phyloP scores from a whole-genome alignment of 1,284 basidiomycete species.

The Megacollybia platyphylla region DNA sequence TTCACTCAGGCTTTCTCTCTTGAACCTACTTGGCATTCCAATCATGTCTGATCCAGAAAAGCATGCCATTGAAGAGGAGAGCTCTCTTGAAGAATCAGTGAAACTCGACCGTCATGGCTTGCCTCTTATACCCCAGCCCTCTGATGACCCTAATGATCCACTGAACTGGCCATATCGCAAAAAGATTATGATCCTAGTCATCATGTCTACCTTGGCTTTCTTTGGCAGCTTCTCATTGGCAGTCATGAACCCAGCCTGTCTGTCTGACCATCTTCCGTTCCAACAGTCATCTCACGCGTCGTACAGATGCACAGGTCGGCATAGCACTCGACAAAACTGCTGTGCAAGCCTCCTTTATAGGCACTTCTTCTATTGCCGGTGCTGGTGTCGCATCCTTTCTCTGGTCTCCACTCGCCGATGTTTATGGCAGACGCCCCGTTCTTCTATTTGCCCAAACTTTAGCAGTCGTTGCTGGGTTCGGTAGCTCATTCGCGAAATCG shows the following conservation, averaged over 20 bases:
- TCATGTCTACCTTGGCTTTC: constrained; percentile 7
- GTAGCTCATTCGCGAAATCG: constrained; percentile 7
- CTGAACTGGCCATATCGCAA: constrained; percentile 9
- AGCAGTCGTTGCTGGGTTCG: constrained; percentile 8
- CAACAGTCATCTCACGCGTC: neutral
- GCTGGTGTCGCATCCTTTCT: constrained; percentile 9
- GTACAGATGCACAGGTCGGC: constrained; percentile 7
- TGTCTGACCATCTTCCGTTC: neutral
- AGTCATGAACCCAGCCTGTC: constrained; percentile 7
- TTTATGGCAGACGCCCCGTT: constrained; percentile 9
- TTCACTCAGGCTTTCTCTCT: no score
- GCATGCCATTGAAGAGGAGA: no score
- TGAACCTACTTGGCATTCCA: no score
- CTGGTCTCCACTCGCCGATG: constrained; percentile 9
- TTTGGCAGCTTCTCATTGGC: constrained; percentile 7
- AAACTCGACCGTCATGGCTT: constrained; percentile 9
- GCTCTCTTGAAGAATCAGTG: constrained; percentile 3
- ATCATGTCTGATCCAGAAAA: no score
- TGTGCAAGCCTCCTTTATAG: constrained; percentile 9
- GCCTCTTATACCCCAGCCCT: constrained; percentile 10
- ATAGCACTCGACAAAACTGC: constrained; percentile 6
- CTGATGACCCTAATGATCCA: constrained; percentile 10
- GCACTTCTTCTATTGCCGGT: constrained; percentile 8
- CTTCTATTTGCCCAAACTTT: constrained; percentile 8
- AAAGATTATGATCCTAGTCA: constrained; percentile 9